Evolutionary conservation across 2,329 filamentous ascomycete species (phyloP), one percentile per base, ranked within the genome.

Genomic region (Phyllosticta paracitricarpa): DNA sequence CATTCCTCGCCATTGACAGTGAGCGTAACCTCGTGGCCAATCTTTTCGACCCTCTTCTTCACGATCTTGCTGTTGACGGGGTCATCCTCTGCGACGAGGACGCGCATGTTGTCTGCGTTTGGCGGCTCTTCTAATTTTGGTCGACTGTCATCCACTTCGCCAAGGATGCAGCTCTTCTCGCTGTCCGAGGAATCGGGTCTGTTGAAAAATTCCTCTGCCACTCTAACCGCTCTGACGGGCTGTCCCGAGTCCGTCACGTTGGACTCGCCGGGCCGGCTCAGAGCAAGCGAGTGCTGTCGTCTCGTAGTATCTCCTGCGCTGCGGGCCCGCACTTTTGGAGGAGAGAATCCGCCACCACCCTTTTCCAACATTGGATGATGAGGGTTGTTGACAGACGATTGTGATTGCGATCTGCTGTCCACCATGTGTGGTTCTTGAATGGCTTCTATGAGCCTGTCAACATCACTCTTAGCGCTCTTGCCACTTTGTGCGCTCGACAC

Each of bases 1-100:
- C 91, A 96, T 68, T 95, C 90, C 69, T 94, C 88, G 7, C 91
- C 91, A 64, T 96, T 96, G 48, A 88, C 81, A 0, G 89, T 89
- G 65, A 92, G 80, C 40, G 82, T 77, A 0, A 94, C 87, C 0
- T 81, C 74, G 65, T 96, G 89, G 0, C 89, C 88, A 1, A 84
- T 74, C 68, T 89, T 91, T 69, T 94, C 88, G 2, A 96, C 73
- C 12, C 91, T 79, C 68, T 95, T 95, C 68, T 85, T 84, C 51
- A 96, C 77, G 52, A 96, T 89, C 63, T 85, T 88, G 73, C 89
- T 89, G 67, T 96, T 96, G 66, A 95, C 86, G 0, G 90, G 89
- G 67, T 96, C 91, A 66, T 96, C 91, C 69, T 96, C 91, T 0
- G 91, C 91, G 40, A 96, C 84, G 24, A 96, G 78, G 2, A 95